Conservation (phyloP, 306 rosid species). For the Gastrolobium villosum region DNA sequence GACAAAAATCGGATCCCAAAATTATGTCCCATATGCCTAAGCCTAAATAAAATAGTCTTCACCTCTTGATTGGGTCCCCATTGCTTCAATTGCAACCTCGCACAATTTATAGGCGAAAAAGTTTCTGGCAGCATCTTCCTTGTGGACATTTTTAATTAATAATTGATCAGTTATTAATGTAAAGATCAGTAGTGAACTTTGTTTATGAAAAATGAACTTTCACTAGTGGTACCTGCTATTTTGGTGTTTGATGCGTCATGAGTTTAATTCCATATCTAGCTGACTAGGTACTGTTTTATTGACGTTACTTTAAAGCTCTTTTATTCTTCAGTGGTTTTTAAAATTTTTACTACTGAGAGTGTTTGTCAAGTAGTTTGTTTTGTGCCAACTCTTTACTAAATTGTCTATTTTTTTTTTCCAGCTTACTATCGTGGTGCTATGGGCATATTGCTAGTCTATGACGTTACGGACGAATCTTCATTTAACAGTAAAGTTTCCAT, state of each 20-base stretch:
- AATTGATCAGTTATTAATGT: conserved; percentile 1
- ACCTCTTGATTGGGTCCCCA: conserved; percentile 9
- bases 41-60: background rate
- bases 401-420: conserved; percentile 45
- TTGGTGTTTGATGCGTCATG: conserved; percentile 14
- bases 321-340: conserved; percentile 17
- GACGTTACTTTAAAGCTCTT: background rate
- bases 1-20: background rate
- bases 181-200: background rate
- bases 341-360: background rate
- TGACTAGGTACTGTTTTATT: conserved; percentile 25
- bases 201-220: background rate
- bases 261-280: conserved; percentile 25
- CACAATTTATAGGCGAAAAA: background rate
- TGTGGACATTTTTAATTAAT: background rate
- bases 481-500: conserved; percentile 77
- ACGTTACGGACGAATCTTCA: conserved; percentile 94
- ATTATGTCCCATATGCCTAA: background rate
- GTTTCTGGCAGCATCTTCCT: conserved; percentile 23
- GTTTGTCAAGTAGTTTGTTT: conserved; percentile 3
- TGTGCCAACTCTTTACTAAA: conserved; percentile 1
- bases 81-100: conserved; percentile 18
- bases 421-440: conserved; percentile 99
- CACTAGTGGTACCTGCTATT: background rate
- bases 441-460: conserved; percentile 97